Conservation (phyloP, 176 grass and related monocot species). For the Pontederia crassipes region DNA sequence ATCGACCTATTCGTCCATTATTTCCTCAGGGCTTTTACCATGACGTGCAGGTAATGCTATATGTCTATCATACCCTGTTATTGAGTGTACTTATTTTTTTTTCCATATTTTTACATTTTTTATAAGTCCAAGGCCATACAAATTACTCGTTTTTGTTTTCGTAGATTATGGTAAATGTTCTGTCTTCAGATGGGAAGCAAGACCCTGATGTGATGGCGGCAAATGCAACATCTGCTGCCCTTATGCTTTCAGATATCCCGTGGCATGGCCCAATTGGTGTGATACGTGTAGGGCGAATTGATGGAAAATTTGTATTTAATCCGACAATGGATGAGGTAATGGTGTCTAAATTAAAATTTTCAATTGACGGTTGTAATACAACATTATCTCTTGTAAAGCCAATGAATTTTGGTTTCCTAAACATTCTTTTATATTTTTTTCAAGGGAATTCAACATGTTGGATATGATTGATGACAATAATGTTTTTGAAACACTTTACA, state of each 20-base stretch:
- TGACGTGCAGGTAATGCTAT: conserved; percentile 57
- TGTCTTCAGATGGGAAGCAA: conserved; percentile 87
- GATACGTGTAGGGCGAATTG: conserved; percentile 82
- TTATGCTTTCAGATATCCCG: conserved; percentile 93
- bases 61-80: too few relatives aligned
- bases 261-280: conserved; percentile 94
- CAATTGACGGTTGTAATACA: neutral
- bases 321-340: conserved; percentile 91
- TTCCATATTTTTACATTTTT: conserved; percentile 6
- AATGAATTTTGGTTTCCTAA: too few relatives aligned
- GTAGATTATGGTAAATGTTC: conserved; percentile 61
- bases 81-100: neutral
- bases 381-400: too few relatives aligned
- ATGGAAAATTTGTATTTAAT: conserved; percentile 84
- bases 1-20: conserved; percentile 82
- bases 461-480: neutral
- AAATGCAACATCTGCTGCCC: conserved; percentile 94
- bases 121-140: neutral
- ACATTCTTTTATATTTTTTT: neutral
- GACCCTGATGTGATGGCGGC: conserved; percentile 97
- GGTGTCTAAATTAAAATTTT: conserved; percentile 3
- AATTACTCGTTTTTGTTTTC: conserved; percentile 10
- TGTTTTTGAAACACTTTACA: conserved; percentile 23
- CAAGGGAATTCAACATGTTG: too few relatives aligned
- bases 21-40: conserved; percentile 95